Base-by-base conservation (phyloP, 163 green algal species). In the Volvox carteri region DNA sequence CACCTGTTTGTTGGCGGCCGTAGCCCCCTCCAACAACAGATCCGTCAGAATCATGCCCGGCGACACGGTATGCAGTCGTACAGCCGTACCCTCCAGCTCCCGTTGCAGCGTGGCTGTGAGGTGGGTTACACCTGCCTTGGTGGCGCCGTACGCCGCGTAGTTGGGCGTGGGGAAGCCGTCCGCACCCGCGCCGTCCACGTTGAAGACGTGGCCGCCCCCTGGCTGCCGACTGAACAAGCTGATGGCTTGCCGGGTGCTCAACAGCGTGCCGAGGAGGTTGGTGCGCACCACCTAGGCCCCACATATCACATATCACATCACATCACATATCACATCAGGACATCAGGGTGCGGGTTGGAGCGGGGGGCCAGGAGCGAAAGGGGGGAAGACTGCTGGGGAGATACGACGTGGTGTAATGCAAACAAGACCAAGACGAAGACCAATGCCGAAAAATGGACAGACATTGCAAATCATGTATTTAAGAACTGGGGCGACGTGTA, bases 21-120 rank as follows among this genome's bases (percentile, higher is more conserved):
- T 95, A 56, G 95, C 94, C 0, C 96, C 96, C 75, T 97, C 95
- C 62, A 98, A 93, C 79, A 98, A 93, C 78, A 98, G 94, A n/a
- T 96, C 90, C 4, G 96, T 98, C 3, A 98, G 92, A 67, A 98
- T 96, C 96, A 98, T 98, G 84, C 96, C 96, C 9, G 96, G 95
- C 0, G 90, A 95, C 19, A 97, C 78, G 11, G 91, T 95, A 89
- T 98, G 95, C 25, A 96, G 80, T 16, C 89, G 78, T 14, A 79
- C 81, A 14, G 28, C 42, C 8, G 39, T 73, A 68, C 44, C 67
- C 1, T 44, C 33, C 81, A 87, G 81, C 62, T 87, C 81, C 28
- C 67, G 67, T 74, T 92, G 80, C 80, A 98, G 86, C 9, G 90
- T 95, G 33, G 84, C 62, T n/a, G 94, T 95, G 44, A 98, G 89